These are phyloP conservation scores for Backusella macrospora DNA, from an alignment of 192 early-diverging fungal genomes.

Conservation along the genomic window DNA sequence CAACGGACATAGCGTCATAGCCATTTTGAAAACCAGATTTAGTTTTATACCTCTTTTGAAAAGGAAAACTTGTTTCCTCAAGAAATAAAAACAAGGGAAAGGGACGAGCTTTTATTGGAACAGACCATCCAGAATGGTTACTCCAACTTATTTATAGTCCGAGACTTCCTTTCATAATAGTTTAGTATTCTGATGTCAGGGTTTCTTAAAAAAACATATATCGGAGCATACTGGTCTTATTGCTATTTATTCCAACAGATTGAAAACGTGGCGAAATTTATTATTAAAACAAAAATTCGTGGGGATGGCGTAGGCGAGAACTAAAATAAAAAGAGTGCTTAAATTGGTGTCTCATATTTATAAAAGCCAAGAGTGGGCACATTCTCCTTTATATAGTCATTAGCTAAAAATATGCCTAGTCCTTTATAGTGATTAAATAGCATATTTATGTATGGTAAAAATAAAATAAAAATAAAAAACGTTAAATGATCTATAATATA, in stretches of 20 bases:
- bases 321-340: background rate
- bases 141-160: too few species aligned
- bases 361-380: background rate
- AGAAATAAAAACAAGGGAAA: background rate
- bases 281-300: background rate
- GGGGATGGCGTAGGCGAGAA: background rate
- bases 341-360: background rate
- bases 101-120: background rate
- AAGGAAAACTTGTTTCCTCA: background rate
- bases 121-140: background rate
- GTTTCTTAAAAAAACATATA: background rate
- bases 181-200: background rate
- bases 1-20: background rate
- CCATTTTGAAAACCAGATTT: background rate
- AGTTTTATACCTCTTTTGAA: background rate
- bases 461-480: too few species aligned
- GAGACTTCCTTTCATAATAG: background rate
- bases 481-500: too few species aligned
- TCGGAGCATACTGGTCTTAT: background rate
- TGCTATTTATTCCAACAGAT: background rate
- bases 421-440: too few species aligned
- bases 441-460: too few species aligned
- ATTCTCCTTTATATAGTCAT: background rate
- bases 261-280: background rate
- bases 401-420: background rate